Evolutionary conservation across 768 basidiomycete species (phyloP), one percentile per base, ranked within the genome.

Genomic region (Amanita polypyramis): DNA sequence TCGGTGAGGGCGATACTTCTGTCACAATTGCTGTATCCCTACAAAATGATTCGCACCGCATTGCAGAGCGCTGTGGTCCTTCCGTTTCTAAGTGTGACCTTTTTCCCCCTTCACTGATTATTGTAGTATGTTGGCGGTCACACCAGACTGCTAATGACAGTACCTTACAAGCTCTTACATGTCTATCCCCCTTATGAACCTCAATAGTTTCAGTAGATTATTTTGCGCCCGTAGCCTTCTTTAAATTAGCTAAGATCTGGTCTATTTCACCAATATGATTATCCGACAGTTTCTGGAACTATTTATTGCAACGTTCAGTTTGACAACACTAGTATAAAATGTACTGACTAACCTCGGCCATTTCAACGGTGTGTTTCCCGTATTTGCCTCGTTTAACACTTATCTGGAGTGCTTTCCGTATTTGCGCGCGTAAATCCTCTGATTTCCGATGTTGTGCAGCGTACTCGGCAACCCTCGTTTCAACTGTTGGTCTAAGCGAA

Each of bases 241-340:
- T 86, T 45, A 85, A 62, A 25, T 73, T 72, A 0, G 69, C 70
- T 23, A 90, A 62, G 47, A 80, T 70, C 46, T 75, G 77, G 59
- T 90, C 87, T 11, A 87, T 66, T 36, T 89, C 83, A 1, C 58
- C 67, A 14, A 86, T 61, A 48, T 78, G 72, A 50, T 67, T 74
- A 52, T 88, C 81, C 0, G 71, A 69, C 10, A 91, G 65, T 54
- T 80, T 84, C 59, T 88, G 85, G 60, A 90, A 86, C 89, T 91
- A 49, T 15, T 9, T 15, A 38, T 19, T n/a, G 17, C 33, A 3
- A 51, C 42, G 7, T 43, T 42, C 17, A 43, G 41, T 27, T 11
- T 43, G 14, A 30, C 30, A 27, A 19, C 5, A 6, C 7, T 41
- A n/a, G 40, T 33, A 40, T 12, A 33, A 36, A 6, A 20, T n/a